A percentile compares a stretch with the other conserved stretches of the same genome.
Conservation (phyloP, 2,329 filamentous ascomycete species). For the Emergomyces orientalis region DNA sequence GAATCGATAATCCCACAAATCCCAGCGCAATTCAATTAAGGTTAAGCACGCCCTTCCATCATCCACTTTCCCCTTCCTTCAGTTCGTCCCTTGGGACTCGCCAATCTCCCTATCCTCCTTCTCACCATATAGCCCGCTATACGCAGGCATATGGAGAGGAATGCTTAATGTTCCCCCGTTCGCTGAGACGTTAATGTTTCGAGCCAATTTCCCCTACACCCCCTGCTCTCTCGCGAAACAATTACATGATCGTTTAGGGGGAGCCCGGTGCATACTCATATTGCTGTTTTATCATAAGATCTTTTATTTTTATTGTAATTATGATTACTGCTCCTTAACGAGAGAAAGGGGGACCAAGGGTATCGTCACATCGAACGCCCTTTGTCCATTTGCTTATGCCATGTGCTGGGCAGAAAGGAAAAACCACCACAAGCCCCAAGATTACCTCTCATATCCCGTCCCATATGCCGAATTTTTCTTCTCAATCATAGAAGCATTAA, state of each 20-base stretch:
- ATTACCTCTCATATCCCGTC: too few species aligned
- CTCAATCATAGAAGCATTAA: background rate
- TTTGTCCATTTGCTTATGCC: too few species aligned
- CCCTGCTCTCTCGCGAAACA: background rate
- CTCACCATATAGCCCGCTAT: slow-evolving; percentile 15
- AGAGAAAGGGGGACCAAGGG: too few species aligned
- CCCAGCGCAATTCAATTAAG: background rate
- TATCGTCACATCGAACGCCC: too few species aligned
- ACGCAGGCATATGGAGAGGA: slow-evolving; percentile 15
- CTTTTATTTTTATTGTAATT: background rate
- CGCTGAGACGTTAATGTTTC: background rate
- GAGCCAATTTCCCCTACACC: background rate
- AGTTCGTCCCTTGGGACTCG: background rate
- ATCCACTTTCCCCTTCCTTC: background rate
- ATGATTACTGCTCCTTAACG: background rate
- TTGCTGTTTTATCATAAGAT: background rate
- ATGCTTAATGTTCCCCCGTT: background rate
- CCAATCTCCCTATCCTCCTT: slow-evolving; percentile 9
- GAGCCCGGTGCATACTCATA: background rate
- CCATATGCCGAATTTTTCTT: background rate
- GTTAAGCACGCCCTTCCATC: background rate
- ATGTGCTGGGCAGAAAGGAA: background rate
- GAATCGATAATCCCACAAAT: background rate
- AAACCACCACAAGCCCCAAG: background rate
- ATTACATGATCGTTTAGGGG: background rate